Conservation (phyloP, 179 eudicot genomes). For the Heliamphora pulchella region DNA sequence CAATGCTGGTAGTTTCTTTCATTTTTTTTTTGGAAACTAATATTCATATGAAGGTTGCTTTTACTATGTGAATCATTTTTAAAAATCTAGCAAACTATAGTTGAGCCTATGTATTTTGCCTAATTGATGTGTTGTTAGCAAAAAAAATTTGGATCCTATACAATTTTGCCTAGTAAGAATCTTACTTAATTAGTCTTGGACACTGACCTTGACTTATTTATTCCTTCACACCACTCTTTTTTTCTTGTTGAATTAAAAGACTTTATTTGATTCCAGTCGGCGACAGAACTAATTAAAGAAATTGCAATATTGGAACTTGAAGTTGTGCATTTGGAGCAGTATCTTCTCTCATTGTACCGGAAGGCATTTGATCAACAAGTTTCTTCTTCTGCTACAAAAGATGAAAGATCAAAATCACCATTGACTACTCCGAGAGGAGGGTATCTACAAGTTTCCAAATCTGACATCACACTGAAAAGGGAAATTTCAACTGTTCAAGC, state of each 20-base stretch:
- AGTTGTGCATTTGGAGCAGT: slow-evolving; percentile 84
- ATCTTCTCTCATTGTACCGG: slow-evolving; percentile 83
- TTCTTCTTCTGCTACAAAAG: slow-evolving; percentile 34
- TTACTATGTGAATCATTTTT: not conserved
- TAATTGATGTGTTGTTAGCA: not conserved
- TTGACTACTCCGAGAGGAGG: slow-evolving; percentile 40
- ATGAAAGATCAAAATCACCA: slow-evolving; percentile 37
- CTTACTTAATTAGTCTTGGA: not conserved
- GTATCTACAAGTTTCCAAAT: slow-evolving; percentile 38
- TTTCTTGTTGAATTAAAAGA: slow-evolving; percentile 11
- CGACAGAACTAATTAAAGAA: slow-evolving; percentile 78
- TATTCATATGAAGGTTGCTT: not conserved
- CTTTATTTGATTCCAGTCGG: slow-evolving; percentile 52
- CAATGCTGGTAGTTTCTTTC: not conserved
- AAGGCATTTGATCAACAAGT: slow-evolving; percentile 75
- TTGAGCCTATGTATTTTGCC: not conserved
- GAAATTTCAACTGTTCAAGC: slow-evolving; percentile 28
- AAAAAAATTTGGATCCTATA: no score
- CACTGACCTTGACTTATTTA: not conserved
- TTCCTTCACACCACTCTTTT: not conserved
- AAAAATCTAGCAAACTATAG: not conserved
- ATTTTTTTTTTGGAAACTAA: not conserved
- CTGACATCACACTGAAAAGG: slow-evolving; percentile 31
- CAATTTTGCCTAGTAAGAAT: not conserved
- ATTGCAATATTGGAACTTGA: slow-evolving; percentile 81